Evolutionary conservation across 208 protist species (phyloP), one percentile per base, ranked within the genome.

Genomic region (Leishmania tarentolae): DNA sequence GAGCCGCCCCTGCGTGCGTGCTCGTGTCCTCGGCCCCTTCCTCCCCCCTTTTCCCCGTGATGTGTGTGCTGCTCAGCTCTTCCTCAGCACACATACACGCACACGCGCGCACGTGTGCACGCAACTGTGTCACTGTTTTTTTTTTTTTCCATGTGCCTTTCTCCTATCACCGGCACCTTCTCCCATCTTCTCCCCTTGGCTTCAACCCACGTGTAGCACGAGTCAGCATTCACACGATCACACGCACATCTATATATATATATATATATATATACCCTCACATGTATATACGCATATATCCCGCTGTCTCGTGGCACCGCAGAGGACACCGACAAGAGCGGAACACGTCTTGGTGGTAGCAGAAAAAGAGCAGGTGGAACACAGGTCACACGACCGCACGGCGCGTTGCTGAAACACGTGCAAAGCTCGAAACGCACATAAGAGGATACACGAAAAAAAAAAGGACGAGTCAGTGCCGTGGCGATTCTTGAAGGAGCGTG

Each of bases 141-240:
- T 17, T 4, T 35, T 28, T 63, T 40, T 15, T 35, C 61, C 31
- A 21, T 40, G 8, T 3, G 28, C 61, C 61, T 31, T 21, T 19
- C n/a, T 3, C 31, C 31, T 15, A 68, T 40, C 61, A 66, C 21
- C 31, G 40, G 0, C 37, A 69, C 28, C 21, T 42, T 75, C 61
- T 81, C 68, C 53, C 50, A 65, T 37, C 65, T 24, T n/a, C 35
- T 86, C 72, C 9, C 35, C 73, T 31, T 56, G 3, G 40, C 17
- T 13, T 69, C 31, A 31, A 7, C 61, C 31, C 61, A 40, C 31
- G 61, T 40, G 61, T 42, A 11, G 61, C 31, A 40, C 13, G 31
- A 40, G 13, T 31, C 61, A 68, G 31, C 31, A 40, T 31, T 40
- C 13, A 66, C 61, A 13, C 31, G 40, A 28, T 24, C 31, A 42